Percentiles rank a stretch among this genome's conserved stretches.
These are phyloP conservation scores for Tylopilus sp. DNA, from an alignment of 1,284 basidiomycete species.

Conservation along the genomic window DNA sequence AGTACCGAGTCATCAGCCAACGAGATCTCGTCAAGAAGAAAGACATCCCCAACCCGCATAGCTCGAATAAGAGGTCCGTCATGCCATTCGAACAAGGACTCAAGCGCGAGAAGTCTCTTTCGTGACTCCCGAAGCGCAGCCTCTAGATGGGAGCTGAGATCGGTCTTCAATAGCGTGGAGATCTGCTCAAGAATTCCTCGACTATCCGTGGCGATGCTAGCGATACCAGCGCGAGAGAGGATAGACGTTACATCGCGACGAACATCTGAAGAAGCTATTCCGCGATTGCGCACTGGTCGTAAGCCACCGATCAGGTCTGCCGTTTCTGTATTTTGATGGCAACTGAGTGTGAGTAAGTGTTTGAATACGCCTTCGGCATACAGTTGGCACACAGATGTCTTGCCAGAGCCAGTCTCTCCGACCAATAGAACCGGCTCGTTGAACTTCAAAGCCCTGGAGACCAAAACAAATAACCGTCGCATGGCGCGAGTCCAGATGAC, in stretches of 20 bases:
- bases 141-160: constrained; percentile 43
- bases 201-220: constrained; percentile 41
- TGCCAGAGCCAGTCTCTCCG: constrained; percentile 96
- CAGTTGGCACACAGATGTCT: constrained; percentile 95
- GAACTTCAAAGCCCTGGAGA: constrained; percentile 83
- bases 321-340: constrained; percentile 99
- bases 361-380: constrained; percentile 75
- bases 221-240: constrained; percentile 53
- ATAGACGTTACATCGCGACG: constrained; percentile 51
- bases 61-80: constrained; percentile 94
- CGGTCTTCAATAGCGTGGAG: constrained; percentile 39
- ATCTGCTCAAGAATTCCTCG: constrained; percentile 51
- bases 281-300: constrained; percentile 88
- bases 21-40: constrained; percentile 96
- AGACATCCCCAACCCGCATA: constrained; percentile 86
- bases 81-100: constrained; percentile 94
- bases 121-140: constrained; percentile 51
- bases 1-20: constrained; percentile 98
- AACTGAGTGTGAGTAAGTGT: constrained; percentile 82
- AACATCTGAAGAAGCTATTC: constrained; percentile 54
- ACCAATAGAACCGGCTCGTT: constrained; percentile 98
- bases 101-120: constrained; percentile 54
- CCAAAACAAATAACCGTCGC: constrained; percentile 87
- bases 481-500: constrained; percentile 94
- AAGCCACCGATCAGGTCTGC: constrained; percentile 95